Conservation (phyloP, 2,329 filamentous ascomycete species). For the Tolypocladium tundrense region DNA sequence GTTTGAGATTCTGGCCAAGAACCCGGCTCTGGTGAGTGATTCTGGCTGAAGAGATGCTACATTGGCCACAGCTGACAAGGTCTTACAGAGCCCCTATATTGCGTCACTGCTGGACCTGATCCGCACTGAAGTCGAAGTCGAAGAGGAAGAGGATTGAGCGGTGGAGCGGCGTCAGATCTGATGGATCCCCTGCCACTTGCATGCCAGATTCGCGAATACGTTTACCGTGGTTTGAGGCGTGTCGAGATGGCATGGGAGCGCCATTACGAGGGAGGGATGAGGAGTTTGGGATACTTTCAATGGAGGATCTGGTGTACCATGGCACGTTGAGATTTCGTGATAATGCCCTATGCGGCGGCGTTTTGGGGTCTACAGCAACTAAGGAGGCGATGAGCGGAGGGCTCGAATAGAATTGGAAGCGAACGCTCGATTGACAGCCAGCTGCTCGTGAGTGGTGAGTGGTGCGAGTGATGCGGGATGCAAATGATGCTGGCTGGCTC, state of each 20-base stretch:
- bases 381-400: neutral
- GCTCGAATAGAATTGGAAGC: neutral
- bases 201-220: too few species aligned
- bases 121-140: slow-evolving; percentile 16
- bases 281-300: neutral
- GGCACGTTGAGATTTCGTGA: neutral
- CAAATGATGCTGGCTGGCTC: too few species aligned
- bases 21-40: slow-evolving; percentile 45
- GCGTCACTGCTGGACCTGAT: slow-evolving; percentile 29
- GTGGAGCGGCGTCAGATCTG: neutral
- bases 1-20: slow-evolving; percentile 62
- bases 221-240: too few species aligned
- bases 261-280: neutral
- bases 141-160: slow-evolving; percentile 7
- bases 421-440: neutral
- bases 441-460: neutral
- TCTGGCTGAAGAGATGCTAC: neutral
- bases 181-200: neutral
- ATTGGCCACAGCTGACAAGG: slow-evolving; percentile 6
- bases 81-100: slow-evolving; percentile 26
- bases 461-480: neutral
- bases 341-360: neutral
- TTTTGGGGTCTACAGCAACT: neutral
- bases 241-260: neutral
- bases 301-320: neutral